Base-by-base conservation (phyloP, 2,329 filamentous ascomycete genomes). In the Plenodomus tracheiphilus region DNA sequence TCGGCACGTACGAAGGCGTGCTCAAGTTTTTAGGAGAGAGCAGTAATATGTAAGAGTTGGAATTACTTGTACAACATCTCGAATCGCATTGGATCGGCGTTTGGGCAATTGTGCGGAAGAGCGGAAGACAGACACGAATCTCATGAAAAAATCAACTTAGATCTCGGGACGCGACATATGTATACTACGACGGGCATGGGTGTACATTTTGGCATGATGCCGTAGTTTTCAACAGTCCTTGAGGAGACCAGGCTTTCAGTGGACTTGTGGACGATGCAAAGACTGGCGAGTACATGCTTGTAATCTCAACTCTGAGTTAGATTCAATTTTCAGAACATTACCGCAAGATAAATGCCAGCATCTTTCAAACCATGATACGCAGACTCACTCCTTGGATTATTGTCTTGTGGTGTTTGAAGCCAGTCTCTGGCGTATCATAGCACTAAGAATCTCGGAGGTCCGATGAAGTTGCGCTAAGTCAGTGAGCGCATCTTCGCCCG, bases 1-100 rank as follows among this genome's bases (percentile, higher is more conserved):
- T 97, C 72, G 91, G 91, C 73, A 94, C 94, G 79, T 96, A 79
- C 46, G 78, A 80, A 57, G 74, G 70, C n/a, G 75, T 79, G n/a
- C 59, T 80, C 47, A 75, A 75, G 61, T 64, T 75, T 11, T 55
- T 80, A 35, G 77, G 77, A 2, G 73, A 76, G 53, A 75, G 68
- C 41, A 74, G 74, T 47, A 73, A 74, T 45, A 56, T 66, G 56
- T 68, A 53, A 61, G 18, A n/a, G 18, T 4, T 30, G n/a, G 20
- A n/a, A 42, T 25, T 13, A 19, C 32, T 28, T 52, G 43, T 57
- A 57, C 46, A 51, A 49, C 20, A 52, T 40, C 30, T 21, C 8
- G 16, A 34, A 40, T 21, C 41, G 51, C 48, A 52, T 58, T 39
- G 30, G 39, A 39, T 41, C 32, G 53, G 53, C 50, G 53, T 37